phyloP scores from a whole-genome alignment of 2,329 filamentous ascomycete species.

The Fusarium sp. region DNA sequence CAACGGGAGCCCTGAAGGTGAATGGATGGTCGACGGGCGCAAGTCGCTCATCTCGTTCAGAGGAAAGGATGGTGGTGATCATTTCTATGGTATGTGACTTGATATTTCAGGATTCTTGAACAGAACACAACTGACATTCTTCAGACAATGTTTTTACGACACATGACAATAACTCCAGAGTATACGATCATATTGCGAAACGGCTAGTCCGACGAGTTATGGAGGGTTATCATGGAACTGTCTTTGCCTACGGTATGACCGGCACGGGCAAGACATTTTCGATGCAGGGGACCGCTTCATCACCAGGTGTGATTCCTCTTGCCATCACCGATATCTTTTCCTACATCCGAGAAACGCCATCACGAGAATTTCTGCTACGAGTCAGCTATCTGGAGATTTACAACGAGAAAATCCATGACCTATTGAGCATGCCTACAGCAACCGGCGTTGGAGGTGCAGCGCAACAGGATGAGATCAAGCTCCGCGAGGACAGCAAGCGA shows the following conservation, averaged over 20 bases:
- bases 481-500: constrained; percentile 95
- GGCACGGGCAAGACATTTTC: constrained; percentile 99
- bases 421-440: constrained; percentile 82
- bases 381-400: constrained; percentile 99
- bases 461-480: constrained; percentile 92
- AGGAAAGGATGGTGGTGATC: constrained; percentile 92
- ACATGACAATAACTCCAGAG: constrained; percentile 92
- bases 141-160: constrained; percentile 96
- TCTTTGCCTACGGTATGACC: constrained; percentile 99
- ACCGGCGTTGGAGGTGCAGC: constrained; percentile 67
- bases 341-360: constrained; percentile 96
- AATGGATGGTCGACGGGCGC: constrained; percentile 93
- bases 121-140: constrained; percentile 38
- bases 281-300: constrained; percentile 97
- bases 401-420: constrained; percentile 96
- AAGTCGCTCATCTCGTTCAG: constrained; percentile 85
- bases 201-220: constrained; percentile 95
- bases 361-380: constrained; percentile 91
- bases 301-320: constrained; percentile 94
- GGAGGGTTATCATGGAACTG: constrained; percentile 98
- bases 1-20: constrained; percentile 76
- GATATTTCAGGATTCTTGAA: not conserved
- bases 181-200: constrained; percentile 95
- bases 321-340: constrained; percentile 99
- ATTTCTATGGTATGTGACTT: constrained; percentile 82